Conservation (phyloP, 23 red algal species). For the Gracilariopsis chorda region DNA sequence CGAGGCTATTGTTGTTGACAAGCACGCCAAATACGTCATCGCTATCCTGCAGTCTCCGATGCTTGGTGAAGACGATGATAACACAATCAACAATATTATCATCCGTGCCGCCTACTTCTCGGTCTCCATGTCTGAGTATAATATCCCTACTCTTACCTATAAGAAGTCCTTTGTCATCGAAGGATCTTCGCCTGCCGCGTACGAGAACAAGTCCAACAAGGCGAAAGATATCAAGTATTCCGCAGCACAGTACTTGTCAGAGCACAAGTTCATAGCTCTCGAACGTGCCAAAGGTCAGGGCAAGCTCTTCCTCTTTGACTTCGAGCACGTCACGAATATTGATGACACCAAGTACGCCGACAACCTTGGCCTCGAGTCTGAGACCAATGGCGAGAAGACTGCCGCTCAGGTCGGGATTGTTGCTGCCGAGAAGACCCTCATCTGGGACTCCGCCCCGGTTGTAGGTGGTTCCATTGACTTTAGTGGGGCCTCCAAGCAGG, state of each 20-base stretch:
- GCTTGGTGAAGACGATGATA: slow-evolving; percentile 1
- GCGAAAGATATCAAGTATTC: slow-evolving; percentile 56
- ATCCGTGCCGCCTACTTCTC: slow-evolving; percentile 53
- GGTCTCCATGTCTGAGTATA: neutral
- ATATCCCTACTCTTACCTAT: slow-evolving; percentile 6
- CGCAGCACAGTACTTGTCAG: neutral
- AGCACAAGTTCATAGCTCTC: slow-evolving; percentile 46
- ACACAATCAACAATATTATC: slow-evolving; percentile 35
- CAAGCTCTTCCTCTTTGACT: slow-evolving; percentile 64
- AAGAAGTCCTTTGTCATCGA: slow-evolving; percentile 50
- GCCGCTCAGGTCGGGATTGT: slow-evolving; percentile 25
- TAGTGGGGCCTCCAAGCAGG: slow-evolving; percentile 30
- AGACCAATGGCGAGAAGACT: slow-evolving; percentile 26
- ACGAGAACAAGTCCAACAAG: neutral
- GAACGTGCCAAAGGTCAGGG: slow-evolving; percentile 61
- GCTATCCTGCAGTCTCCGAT: slow-evolving; percentile 64
- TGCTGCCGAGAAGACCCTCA: slow-evolving; percentile 20
- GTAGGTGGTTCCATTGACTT: slow-evolving; percentile 50
- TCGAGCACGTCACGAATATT: slow-evolving; percentile 31
- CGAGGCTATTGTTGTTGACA: slow-evolving; percentile 59
- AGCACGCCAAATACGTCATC: slow-evolving; percentile 19
- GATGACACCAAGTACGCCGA: slow-evolving; percentile 46
- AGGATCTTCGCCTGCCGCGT: slow-evolving; percentile 5
- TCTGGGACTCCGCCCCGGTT: slow-evolving; percentile 44
- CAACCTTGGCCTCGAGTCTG: slow-evolving; percentile 38